These are phyloP conservation scores for Fremontodendron californicum DNA, from an alignment of 345 rosid species.

Conservation along the genomic window DNA sequence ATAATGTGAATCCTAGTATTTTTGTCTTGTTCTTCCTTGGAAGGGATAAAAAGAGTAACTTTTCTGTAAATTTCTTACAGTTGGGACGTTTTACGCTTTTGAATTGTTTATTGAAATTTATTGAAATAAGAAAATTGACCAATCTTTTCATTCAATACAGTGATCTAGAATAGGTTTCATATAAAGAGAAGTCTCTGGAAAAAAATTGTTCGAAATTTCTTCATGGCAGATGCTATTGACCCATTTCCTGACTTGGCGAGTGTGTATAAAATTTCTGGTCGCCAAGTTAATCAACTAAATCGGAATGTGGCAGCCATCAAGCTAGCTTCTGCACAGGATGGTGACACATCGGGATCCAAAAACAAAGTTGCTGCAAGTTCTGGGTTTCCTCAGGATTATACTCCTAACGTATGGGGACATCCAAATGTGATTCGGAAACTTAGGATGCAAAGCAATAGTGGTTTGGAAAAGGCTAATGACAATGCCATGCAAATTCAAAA, in stretches of 20 bases:
- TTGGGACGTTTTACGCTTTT: not conserved
- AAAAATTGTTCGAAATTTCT: not conserved
- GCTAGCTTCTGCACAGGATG: constrained; percentile 13
- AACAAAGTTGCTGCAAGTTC: constrained; percentile 21
- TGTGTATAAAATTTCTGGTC: constrained; percentile 6
- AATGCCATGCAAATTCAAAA: constrained; percentile 15
- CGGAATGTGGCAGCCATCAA: constrained; percentile 21
- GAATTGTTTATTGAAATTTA: not conserved
- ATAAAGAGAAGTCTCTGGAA: not conserved
- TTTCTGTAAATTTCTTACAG: not conserved
- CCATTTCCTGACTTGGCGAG: constrained; percentile 15
- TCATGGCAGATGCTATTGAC: constrained; percentile 9
- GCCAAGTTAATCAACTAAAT: constrained; percentile 18
- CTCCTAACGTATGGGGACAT: constrained; percentile 11
- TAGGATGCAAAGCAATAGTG: constrained; percentile 9
- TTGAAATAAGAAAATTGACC: not conserved
- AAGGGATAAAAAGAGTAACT: not conserved
- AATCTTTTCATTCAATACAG: not conserved
- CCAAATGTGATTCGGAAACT: constrained; percentile 8
- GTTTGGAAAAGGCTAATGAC: constrained; percentile 17
- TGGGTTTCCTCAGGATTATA: constrained; percentile 19
- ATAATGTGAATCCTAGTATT: not conserved
- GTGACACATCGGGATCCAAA: constrained; percentile 23
- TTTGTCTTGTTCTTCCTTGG: not conserved
- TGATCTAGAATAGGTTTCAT: not conserved